Conservation (phyloP, 768 basidiomycete species). For the Glaciozyma antarctica region DNA sequence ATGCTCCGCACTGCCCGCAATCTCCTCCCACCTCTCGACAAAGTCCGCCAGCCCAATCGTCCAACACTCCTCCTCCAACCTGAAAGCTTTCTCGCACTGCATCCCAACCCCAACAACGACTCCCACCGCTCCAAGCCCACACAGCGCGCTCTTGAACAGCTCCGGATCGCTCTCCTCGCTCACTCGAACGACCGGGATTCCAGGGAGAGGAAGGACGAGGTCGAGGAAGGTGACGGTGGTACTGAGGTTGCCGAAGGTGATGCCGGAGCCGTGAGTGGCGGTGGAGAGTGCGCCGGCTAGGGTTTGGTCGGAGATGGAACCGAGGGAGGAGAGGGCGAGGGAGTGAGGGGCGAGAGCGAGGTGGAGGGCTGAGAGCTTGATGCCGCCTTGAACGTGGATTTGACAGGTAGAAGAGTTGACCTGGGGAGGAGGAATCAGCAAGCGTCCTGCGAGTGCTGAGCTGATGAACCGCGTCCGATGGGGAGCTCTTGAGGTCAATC, state of each 20-base stretch:
- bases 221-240: constrained; percentile 66
- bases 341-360: constrained; percentile 50
- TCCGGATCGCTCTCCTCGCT: constrained; percentile 54
- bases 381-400: constrained; percentile 59
- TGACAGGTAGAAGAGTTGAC: neutral
- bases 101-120: constrained; percentile 70
- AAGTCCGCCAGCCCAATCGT: constrained; percentile 31
- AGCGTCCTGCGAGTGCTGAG: neutral
- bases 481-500: constrained; percentile 10
- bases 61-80: constrained; percentile 47
- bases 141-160: constrained; percentile 79
- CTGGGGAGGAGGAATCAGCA: neutral
- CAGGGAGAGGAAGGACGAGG: constrained; percentile 55
- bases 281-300: constrained; percentile 86
- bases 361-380: constrained; percentile 37
- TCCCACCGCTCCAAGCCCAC: constrained; percentile 83
- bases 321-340: constrained; percentile 83
- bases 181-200: constrained; percentile 60
- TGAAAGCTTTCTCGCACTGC: constrained; percentile 70
- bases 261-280: constrained; percentile 87
- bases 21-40: constrained; percentile 22
- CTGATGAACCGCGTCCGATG: neutral
- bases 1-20: constrained; percentile 59
- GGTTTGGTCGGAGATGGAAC: constrained; percentile 93
- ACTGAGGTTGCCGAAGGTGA: constrained; percentile 67